Evolutionary conservation across 1,284 basidiomycete genomes (phyloP), one percentile per base, ranked within the genome.

Genomic region (Irpex rosettiformis): DNA sequence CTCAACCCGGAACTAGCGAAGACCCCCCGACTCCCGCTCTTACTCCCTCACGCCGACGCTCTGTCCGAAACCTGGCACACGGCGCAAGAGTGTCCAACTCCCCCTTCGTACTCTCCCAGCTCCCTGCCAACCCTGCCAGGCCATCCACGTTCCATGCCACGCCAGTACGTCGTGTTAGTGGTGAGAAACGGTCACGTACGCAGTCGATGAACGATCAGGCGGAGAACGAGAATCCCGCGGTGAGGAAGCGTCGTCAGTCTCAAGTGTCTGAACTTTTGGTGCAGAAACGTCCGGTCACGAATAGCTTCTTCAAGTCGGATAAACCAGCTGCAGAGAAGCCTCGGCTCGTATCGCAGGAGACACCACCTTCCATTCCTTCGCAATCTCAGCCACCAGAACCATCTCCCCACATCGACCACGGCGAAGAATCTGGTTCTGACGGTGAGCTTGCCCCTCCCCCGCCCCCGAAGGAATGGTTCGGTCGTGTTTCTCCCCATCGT

Each of bases 21-120:
- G 48, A 51, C 24, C 48, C 8, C 10, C 16, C 22, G 3, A 25
- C 18, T 10, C 25, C 48, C 27, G 48, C 25, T 10, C 48, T 51
- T 18, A 51, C 48, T 4, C 48, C 48, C 11, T 51, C 48, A 28
- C 24, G 48, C 11, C 48, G 48, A 3, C 48, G 48, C 24, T 51
- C 54, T 92, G 89, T 67, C 95, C 91, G 77, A 90, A 86, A 67
- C 90, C 92, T 72, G 82, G 94, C 64, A 82, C 88, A 78, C 62
- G 93, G 90, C 72, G 87, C 89, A 66, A 86, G 95, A 56, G 94
- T 96, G 22, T 87, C 88, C 51, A 94, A 94, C 66, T 95, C 92
- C 8, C 92, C 92, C 6, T 98, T 98, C 54, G 48, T 51, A 11
- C 25, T 51, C 11, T 51, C 48, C 0, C 48, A 51, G 22, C 24